Conservation (phyloP, 1,284 basidiomycete genomes). For the Mycosarcoma mackinlayi region DNA sequence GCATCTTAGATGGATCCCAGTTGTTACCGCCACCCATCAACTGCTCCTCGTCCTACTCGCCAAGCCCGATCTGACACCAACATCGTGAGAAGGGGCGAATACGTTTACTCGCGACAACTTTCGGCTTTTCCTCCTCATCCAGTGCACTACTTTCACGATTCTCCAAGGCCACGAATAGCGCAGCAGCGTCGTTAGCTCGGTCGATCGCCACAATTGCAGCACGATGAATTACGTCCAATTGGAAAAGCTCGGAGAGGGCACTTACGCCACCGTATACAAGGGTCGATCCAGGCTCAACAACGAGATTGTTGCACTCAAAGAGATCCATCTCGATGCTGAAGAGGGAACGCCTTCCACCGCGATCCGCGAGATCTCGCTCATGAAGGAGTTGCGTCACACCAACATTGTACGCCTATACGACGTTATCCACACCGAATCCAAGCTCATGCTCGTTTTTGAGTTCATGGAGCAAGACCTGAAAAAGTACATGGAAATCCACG, state of each 20-base stretch:
- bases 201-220: neutral
- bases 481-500: conserved; percentile 99
- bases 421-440: conserved; percentile 93
- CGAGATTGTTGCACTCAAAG: conserved; percentile 75
- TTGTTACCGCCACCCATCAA: no score
- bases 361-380: conserved; percentile 92
- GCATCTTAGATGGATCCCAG: conserved; percentile 5
- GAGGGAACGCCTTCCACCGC: conserved; percentile 94
- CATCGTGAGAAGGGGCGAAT: no score
- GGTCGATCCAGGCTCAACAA: conserved; percentile 65
- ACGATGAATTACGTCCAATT: conserved; percentile 67
- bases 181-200: no score
- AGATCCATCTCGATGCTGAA: conserved; percentile 94
- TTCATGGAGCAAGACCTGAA: conserved; percentile 98
- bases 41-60: no score
- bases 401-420: conserved; percentile 97
- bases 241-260: conserved; percentile 68
- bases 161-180: neutral
- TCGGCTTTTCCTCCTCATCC: no score
- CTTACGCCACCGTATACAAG: conserved; percentile 68
- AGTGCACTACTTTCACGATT: neutral
- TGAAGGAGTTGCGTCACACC: conserved; percentile 95
- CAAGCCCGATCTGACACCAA: no score
- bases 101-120: no score
- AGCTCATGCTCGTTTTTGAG: conserved; percentile 98